A percentile compares a stretch with the other conserved stretches of the same genome.
Evolutionary conservation across 2,329 filamentous ascomycete genomes (phyloP).

Genomic region (Falciphora oryzae): DNA sequence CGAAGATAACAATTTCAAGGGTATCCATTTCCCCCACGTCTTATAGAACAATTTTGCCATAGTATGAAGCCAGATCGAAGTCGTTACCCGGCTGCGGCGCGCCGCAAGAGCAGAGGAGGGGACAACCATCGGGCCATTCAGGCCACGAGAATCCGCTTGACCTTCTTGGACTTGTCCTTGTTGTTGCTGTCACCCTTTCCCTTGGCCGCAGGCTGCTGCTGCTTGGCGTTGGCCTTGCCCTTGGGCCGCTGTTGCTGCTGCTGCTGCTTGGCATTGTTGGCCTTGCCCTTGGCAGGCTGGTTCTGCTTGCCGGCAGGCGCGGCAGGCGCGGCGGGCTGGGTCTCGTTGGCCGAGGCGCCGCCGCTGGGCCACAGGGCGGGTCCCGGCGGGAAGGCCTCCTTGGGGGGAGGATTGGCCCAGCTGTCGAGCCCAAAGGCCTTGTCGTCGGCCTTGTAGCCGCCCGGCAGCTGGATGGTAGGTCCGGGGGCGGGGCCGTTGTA

Average conservation of each 20-base stretch:
- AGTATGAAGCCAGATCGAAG: too few relatives aligned
- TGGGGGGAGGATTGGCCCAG: constrained; percentile 14
- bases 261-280: too few relatives aligned
- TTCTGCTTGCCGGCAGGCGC: background rate
- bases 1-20: background rate
- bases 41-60: background rate
- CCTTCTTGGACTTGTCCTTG: background rate
- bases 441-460: constrained; percentile 12
- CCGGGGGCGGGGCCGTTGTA: constrained; percentile 14
- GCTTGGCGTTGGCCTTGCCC: background rate
- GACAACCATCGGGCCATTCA: background rate
- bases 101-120: background rate
- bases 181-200: background rate
- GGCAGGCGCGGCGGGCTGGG: too few relatives aligned
- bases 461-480: constrained; percentile 13
- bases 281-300: background rate
- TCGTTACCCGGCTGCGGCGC: too few relatives aligned
- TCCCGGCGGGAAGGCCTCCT: constrained; percentile 12
- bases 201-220: background rate
- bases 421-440: constrained; percentile 13
- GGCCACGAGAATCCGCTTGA: background rate
- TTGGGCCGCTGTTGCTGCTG: too few relatives aligned
- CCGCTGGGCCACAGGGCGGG: constrained; percentile 13
- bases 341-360: background rate
- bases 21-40: background rate